Evolutionary conservation across 2,329 filamentous ascomycete genomes (phyloP), one percentile per base, ranked within the genome.

Genomic region (Teratosphaeria pseudoeucalypti): DNA sequence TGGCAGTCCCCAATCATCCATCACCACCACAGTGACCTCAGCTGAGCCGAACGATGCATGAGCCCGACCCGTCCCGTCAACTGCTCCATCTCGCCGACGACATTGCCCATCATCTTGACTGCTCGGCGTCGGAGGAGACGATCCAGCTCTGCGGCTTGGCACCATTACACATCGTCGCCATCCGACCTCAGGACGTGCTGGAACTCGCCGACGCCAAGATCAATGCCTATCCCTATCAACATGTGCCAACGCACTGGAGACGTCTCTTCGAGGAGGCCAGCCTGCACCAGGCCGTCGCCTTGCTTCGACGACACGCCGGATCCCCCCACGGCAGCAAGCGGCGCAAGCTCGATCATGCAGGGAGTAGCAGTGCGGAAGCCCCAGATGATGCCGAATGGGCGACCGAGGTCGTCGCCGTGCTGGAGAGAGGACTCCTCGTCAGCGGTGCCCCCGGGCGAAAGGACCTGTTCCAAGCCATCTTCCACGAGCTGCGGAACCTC

Each of bases 401-500:
- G 3, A 78, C 82, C 37, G 72, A 78, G 1, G 77, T 88, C 1
- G 81, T 95, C 37, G 79, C 80, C 57, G 75, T 80, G 1, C 79
- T 97, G 1, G 92, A 96, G 67, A 84, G 85, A 71, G 86, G 88
- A 0, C 74, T 95, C 53, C 89, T 95, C 54, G 81, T 91, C 58
- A 83, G 89, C 0, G 89, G 88, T 0, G 87, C 82, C 0, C 82
- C 83, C 1, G 78, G 70, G 1, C 77, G 88, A 58, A 80, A 82
- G 7, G 65, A 68, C 5, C 47, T 77, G 1, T 67, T 78, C 9
- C 71, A 75, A 59, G 49, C 80, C 72, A 78, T 86, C 54, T 79
- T 86, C 59, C 68, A 73, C 52, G 78, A 80, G 0, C 67, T 88
- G 27, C 70, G 72, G 2, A 55, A 77, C 3, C 60, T 67, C 16